phyloP scores from a whole-genome alignment of 2,329 filamentous ascomycete species.

The Fonsecaea multimorphosa region DNA sequence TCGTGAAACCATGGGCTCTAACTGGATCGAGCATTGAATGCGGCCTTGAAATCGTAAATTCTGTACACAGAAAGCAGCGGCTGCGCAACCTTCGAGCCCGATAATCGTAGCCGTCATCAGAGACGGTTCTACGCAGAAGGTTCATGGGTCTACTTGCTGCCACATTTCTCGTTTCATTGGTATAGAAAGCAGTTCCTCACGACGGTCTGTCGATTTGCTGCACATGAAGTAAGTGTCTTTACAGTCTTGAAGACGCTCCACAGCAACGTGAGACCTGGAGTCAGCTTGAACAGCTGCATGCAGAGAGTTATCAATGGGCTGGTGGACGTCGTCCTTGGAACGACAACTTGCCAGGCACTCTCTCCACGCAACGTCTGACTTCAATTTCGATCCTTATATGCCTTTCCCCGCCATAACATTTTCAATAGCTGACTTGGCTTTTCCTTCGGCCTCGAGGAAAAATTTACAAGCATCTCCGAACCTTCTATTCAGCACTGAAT shows the following conservation, averaged over 20 bases:
- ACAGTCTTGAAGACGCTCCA: background rate
- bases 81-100: background rate
- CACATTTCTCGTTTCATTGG: background rate
- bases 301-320: background rate
- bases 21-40: slow-evolving; percentile 11
- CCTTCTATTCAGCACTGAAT: slow-evolving; percentile 3
- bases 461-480: slow-evolving; percentile 2
- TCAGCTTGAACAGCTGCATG: background rate
- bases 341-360: background rate
- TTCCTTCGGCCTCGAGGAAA: slow-evolving; percentile 6
- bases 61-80: slow-evolving; percentile 13
- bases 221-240: background rate
- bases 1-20: slow-evolving; percentile 6
- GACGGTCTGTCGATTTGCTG: background rate
- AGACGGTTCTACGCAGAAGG: background rate
- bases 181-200: background rate
- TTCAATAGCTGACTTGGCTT: background rate
- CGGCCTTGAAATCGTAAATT: slow-evolving; percentile 10
- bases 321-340: background rate
- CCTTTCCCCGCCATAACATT: background rate
- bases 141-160: background rate
- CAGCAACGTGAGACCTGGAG: background rate
- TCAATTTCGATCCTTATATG: background rate
- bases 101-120: background rate
- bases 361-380: background rate